Conservation (phyloP, 148 eudicot species). For the Amaranthus cruentus region DNA sequence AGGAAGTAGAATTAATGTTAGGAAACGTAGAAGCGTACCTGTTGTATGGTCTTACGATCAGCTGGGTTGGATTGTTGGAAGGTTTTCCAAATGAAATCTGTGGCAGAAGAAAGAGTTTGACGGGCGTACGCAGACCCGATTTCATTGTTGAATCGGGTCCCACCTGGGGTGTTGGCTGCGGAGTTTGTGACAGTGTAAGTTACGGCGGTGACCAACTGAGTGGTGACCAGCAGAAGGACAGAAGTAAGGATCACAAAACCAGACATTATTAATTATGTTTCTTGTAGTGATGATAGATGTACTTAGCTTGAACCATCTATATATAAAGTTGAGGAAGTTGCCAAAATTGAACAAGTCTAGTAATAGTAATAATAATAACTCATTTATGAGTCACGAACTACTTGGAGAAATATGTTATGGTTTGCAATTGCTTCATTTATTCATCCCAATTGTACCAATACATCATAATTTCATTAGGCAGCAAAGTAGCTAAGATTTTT, state of each 20-base stretch:
- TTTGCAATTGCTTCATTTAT: too few relatives aligned
- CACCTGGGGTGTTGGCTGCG: conserved; percentile 34
- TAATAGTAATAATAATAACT: too few relatives aligned
- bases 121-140: conserved; percentile 31
- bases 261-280: not conserved
- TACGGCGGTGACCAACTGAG: conserved; percentile 24
- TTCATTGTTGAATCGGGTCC: conserved; percentile 31
- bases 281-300: too few relatives aligned
- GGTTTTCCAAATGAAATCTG: conserved; percentile 41
- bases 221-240: conserved; percentile 3
- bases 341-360: too few relatives aligned
- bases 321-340: too few relatives aligned
- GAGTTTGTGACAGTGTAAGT: conserved; percentile 30
- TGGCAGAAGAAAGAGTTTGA: conserved; percentile 27
- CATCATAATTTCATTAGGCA: too few relatives aligned
- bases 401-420: too few relatives aligned
- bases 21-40: conserved; percentile 2
- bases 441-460: too few relatives aligned
- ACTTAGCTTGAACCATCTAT: too few relatives aligned
- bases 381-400: too few relatives aligned
- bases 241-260: conserved; percentile 1
- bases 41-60: conserved; percentile 22
- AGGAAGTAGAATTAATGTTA: too few relatives aligned
- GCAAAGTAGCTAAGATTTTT: too few relatives aligned
- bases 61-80: conserved; percentile 30